Conservation (phyloP, 257 asterid genomes). For the Vinca minor region DNA sequence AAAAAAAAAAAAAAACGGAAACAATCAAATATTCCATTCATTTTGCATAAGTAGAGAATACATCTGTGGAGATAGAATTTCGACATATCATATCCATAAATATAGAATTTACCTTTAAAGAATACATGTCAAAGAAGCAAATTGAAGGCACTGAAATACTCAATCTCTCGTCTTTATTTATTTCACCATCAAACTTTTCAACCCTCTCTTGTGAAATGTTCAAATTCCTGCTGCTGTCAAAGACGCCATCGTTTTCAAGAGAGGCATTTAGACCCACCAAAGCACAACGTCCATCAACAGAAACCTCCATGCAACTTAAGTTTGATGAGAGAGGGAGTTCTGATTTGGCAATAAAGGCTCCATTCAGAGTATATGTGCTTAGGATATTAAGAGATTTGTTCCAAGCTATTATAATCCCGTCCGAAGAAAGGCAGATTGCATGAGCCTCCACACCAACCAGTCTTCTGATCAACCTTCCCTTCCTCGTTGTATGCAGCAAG, state of each 20-base stretch:
- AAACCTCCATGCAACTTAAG: slow-evolving; percentile 80
- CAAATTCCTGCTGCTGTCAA: slow-evolving; percentile 22
- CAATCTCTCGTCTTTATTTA: slow-evolving; percentile 28
- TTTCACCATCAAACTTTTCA: slow-evolving; percentile 30
- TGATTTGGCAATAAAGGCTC: slow-evolving; percentile 51
- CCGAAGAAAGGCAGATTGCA: slow-evolving; percentile 65
- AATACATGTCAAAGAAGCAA: slow-evolving; percentile 70
- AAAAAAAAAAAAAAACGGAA: not conserved
- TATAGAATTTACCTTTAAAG: slow-evolving; percentile 52
- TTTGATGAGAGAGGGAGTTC: slow-evolving; percentile 53
- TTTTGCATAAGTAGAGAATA: slow-evolving; percentile 30
- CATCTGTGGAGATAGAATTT: slow-evolving; percentile 26
- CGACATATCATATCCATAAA: not conserved
- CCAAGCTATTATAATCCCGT: slow-evolving; percentile 78
- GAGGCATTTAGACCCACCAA: slow-evolving; percentile 73
- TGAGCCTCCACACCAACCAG: slow-evolving; percentile 76
- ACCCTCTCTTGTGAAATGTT: slow-evolving; percentile 16
- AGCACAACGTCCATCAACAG: slow-evolving; percentile 70
- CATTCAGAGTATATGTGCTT: slow-evolving; percentile 74
- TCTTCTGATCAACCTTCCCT: slow-evolving; percentile 74
- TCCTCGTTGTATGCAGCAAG: slow-evolving; percentile 77
- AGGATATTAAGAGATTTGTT: slow-evolving; percentile 43
- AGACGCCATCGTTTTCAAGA: slow-evolving; percentile 41
- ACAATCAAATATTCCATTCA: not conserved
- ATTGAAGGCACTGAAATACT: slow-evolving; percentile 65